phyloP scores from a whole-genome alignment of 257 asterid species.

The Solanum piurae region DNA sequence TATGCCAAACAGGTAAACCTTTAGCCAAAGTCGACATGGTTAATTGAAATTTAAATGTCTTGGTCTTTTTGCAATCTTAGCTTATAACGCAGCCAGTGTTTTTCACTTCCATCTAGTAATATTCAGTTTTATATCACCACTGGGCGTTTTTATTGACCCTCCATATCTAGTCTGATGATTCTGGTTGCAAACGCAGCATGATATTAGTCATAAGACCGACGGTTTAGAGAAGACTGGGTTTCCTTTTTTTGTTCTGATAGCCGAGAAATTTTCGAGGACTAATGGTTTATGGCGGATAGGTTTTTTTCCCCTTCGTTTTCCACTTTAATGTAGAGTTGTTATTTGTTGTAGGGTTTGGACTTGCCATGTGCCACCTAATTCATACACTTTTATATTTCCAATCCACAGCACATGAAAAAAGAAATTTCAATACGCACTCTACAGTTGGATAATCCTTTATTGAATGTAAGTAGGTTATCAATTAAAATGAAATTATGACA shows the following conservation, averaged over 20 bases:
- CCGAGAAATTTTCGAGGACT: background rate
- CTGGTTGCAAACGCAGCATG: background rate
- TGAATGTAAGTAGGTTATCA: background rate
- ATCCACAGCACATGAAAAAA: background rate
- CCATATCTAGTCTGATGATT: background rate
- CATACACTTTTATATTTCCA: background rate
- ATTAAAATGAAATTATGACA: background rate
- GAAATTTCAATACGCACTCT: background rate
- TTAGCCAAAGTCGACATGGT: background rate
- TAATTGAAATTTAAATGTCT: background rate
- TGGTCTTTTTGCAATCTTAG: background rate
- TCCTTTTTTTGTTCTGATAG: background rate
- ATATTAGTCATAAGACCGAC: background rate
- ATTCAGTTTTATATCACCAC: background rate
- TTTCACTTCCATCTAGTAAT: background rate
- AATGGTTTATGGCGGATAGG: background rate
- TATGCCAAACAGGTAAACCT: background rate
- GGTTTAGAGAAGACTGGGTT: background rate
- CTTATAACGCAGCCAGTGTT: background rate
- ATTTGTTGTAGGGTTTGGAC: background rate
- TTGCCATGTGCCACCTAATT: background rate
- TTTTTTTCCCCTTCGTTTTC: background rate
- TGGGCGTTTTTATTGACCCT: background rate
- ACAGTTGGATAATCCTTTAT: background rate
- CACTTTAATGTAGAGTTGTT: background rate